These are phyloP conservation scores for Hygrophorus russula DNA, from an alignment of 768 basidiomycete genomes.

Conservation along the genomic window DNA sequence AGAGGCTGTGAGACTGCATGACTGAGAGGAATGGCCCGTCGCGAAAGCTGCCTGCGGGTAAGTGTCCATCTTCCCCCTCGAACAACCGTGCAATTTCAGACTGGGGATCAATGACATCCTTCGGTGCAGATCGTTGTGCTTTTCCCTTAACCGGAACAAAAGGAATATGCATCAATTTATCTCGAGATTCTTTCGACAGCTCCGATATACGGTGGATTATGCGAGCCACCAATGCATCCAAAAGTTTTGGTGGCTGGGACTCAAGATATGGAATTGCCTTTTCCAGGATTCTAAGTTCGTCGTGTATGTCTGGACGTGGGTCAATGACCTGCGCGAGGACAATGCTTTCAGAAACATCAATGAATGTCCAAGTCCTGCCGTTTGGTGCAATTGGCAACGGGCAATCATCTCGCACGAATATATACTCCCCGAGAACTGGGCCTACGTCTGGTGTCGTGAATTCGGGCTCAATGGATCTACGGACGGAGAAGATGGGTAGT, in stretches of 20 bases:
- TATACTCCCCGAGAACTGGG: neutral
- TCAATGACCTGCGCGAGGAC: neutral
- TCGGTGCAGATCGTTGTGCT: constrained; percentile 10
- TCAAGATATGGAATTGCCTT: constrained; percentile 19
- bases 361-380: neutral
- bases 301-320: constrained; percentile 1
- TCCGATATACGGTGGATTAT: constrained; percentile 13
- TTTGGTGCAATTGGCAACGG: neutral
- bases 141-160: constrained; percentile 20
- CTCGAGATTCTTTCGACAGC: constrained; percentile 16
- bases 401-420: neutral
- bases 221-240: constrained; percentile 16
- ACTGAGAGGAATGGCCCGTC: neutral
- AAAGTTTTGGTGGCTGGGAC: constrained; percentile 16
- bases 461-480: neutral
- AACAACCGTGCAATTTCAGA: constrained; percentile 20
- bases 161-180: constrained; percentile 12
- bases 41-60: constrained; percentile 1
- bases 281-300: constrained; percentile 12
- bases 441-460: neutral
- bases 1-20: neutral
- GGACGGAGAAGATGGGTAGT: constrained; percentile 1
- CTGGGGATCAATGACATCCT: constrained; percentile 19
- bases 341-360: neutral
- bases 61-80: neutral